These are phyloP conservation scores for Rostrohypoxylon terebratum DNA, from an alignment of 495 filamentous ascomycete species.

Conservation along the genomic window DNA sequence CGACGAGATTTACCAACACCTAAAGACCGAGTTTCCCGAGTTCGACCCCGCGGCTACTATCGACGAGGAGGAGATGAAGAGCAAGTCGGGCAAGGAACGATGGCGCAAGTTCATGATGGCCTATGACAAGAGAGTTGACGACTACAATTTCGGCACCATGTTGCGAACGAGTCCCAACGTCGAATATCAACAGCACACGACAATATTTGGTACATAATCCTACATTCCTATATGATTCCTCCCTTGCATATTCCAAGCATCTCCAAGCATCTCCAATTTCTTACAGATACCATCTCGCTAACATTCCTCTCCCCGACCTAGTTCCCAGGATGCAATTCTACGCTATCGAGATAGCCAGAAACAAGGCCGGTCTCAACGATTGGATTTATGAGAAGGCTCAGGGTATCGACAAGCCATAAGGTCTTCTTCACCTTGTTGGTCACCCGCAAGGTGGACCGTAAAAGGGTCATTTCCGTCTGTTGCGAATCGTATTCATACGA, in stretches of 20 bases:
- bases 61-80: slow-evolving; percentile 96
- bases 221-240: too few species aligned
- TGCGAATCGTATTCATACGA: background rate
- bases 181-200: slow-evolving; percentile 89
- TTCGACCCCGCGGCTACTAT: slow-evolving; percentile 84
- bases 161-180: slow-evolving; percentile 78
- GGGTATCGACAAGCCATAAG: slow-evolving; percentile 49
- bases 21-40: slow-evolving; percentile 88
- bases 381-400: slow-evolving; percentile 87
- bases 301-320: slow-evolving; percentile 37
- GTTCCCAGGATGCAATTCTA: slow-evolving; percentile 98
- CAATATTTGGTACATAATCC: slow-evolving; percentile 84
- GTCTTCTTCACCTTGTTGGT: background rate
- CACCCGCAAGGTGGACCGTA: background rate
- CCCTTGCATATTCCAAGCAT: background rate
- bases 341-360: slow-evolving; percentile 93
- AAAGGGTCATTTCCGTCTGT: background rate
- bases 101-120: slow-evolving; percentile 95
- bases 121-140: slow-evolving; percentile 92
- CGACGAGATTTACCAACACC: slow-evolving; percentile 91
- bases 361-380: slow-evolving; percentile 89
- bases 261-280: too few species aligned
- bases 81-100: slow-evolving; percentile 91
- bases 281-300: background rate
- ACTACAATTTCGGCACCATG: slow-evolving; percentile 98